These are phyloP conservation scores for Pseudevernia furfuracea DNA, from an alignment of 495 filamentous ascomycete genomes.

Conservation along the genomic window DNA sequence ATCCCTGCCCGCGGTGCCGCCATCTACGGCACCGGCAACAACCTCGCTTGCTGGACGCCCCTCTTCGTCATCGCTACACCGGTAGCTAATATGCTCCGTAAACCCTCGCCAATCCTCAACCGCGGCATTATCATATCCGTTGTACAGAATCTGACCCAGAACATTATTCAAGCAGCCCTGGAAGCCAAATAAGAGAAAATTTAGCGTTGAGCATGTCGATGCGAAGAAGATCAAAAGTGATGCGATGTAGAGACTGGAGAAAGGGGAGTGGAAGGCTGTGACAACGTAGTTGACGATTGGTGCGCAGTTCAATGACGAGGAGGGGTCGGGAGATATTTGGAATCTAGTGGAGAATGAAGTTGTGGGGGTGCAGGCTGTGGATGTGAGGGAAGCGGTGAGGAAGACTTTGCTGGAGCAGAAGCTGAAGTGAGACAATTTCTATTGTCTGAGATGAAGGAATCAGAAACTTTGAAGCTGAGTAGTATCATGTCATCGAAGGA, in stretches of 20 bases:
- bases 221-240: constrained; percentile 25
- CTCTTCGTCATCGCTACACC: constrained; percentile 19
- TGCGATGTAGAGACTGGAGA: constrained; percentile 25
- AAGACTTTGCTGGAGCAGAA: neutral
- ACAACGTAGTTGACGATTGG: neutral
- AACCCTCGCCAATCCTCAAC: constrained; percentile 20
- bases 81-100: constrained; percentile 21
- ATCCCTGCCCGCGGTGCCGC: neutral
- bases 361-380: neutral
- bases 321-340: neutral
- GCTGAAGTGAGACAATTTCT: neutral
- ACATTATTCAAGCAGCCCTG: constrained; percentile 19
- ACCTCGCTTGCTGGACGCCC: constrained; percentile 23
- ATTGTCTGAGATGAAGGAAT: neutral
- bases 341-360: neutral
- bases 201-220: constrained; percentile 20
- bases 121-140: constrained; percentile 22
- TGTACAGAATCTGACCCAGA: constrained; percentile 21
- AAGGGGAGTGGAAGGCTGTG: constrained; percentile 16
- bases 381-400: constrained; percentile 13
- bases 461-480: too few relatives aligned
- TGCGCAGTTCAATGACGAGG: neutral
- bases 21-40: constrained; percentile 24
- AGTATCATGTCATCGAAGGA: too few relatives aligned
- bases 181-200: constrained; percentile 20